Base-by-base conservation (phyloP, 352 stramenopile species). In the Phytophthora aleatoria region DNA sequence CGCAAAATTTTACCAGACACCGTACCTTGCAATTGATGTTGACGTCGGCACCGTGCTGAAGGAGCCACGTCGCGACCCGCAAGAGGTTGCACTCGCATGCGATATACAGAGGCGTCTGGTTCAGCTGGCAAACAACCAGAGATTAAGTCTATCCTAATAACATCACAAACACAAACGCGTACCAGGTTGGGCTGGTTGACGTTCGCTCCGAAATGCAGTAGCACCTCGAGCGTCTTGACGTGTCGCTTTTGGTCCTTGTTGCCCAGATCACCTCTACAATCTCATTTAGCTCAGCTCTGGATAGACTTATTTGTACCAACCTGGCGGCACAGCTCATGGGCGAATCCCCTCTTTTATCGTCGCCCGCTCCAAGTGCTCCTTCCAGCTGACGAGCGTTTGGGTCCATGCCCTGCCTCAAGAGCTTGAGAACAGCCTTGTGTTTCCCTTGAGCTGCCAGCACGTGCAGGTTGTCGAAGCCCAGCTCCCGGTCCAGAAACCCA, bases 301-400 rank as follows among this genome's bases (percentile, higher is more conserved):
- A 38, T 38, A 3, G 1, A 47, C 10, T 11, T 20, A 12, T 24
- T 5, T 15, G 13, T 15, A 20, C 27, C 12, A 15, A 87, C 79
- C 82, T 83, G 41, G 77, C 70, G 2, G 73, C 69, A 31, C 82
- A 91, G 65, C 88, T 87, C 65, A 91, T 77, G 20, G 74, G 69
- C 33, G 79, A 79, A 51, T 89, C 79, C 3, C 76, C 74, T 36
- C 74, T 71, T 44, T 79, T 73, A 57, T 84, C 81, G 27, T 72
- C 74, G 24, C 84, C 77, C 8, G 59, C 59, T 12, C 84, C 72
- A 0, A 81, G 43, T 4, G 64, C 59, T 36, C 59, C 73, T 52
- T 74, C 51, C 35, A 77, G 63, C 12, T 49, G 48, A 36, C 60
- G 59, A 11, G 69, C 75, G 47, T 91, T 89, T 6, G 82, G 82